Base-by-base conservation (phyloP, 139 green algal species). In the Closterium sp. region DNA sequence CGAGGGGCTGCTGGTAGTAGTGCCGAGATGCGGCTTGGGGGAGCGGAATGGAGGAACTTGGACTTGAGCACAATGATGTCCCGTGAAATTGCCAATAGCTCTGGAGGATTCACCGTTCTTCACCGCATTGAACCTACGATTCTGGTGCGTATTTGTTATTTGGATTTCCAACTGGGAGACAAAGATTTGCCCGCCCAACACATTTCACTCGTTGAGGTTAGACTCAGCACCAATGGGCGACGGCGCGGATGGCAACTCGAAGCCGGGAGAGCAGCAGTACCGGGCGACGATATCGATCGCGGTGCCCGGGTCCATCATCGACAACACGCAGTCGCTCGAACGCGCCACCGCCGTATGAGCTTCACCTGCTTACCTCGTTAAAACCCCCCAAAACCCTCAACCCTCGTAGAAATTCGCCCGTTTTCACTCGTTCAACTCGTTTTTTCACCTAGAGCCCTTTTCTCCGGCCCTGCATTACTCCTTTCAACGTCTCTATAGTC, bases 281-380 rank as follows among this genome's bases (percentile, higher is more conserved):
- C n/a, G 88, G 3, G 55, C 32, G 0, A 95, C 93, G 25, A 7
- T 95, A 33, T 95, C 93, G 31, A 95, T 95, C 19, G 93, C 93
- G n/a, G 90, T 95, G 89, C 28, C 92, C 32, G 93, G 93, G 19
- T 94, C 93, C 8, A 89, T 95, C 36, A 87, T 95, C 34, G 93
- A 95, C 84, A 95, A 95, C 34, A 92, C 93, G 36, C 93, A 95
- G 93, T 91, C 88, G 28, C 35, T 95, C 19, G 93, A 95, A 84
- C 90, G 95, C 19, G 93, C 92, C 33, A 95, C 93, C 31, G 55
- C 76, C n/a, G 89, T 92, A 34, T 21, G 88, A n/a, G n/a, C n/a
- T n/a, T n/a, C n/a, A 32, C 25, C 8, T 90, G 16, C 32, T n/a
- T n/a, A n/a, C n/a, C 28, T 86, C 30, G 83, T 34, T 32, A 34